Percentiles rank a stretch among this genome's conserved stretches.
These are phyloP conservation scores for Escovopsis weberi DNA, from an alignment of 2,329 filamentous ascomycete genomes.

Conservation along the genomic window DNA sequence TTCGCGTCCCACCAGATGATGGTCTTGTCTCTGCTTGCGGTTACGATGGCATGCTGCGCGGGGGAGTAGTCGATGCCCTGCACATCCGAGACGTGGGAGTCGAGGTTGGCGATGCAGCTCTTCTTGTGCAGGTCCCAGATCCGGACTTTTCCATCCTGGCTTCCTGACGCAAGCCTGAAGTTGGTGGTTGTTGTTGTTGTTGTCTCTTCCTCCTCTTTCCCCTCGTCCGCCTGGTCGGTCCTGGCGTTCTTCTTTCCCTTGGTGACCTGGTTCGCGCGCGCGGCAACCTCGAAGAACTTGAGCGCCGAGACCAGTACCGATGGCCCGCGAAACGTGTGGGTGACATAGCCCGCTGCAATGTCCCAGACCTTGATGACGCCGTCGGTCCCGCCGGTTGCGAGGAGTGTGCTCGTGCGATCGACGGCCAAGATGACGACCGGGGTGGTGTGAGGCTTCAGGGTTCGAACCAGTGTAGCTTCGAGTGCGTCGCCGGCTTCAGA, in stretches of 20 bases:
- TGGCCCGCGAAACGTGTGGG: slow-evolving; percentile 89
- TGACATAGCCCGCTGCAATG: slow-evolving; percentile 75
- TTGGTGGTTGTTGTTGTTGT: slow-evolving; percentile 19
- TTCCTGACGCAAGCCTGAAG: slow-evolving; percentile 77
- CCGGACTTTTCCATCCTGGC: slow-evolving; percentile 83
- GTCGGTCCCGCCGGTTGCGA: slow-evolving; percentile 87
- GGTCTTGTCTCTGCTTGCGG: slow-evolving; percentile 83
- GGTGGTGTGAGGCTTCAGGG: slow-evolving; percentile 77
- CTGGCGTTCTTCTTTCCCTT: slow-evolving; percentile 22
- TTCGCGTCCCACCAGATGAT: slow-evolving; percentile 79
- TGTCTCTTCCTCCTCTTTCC: slow-evolving; percentile 24
- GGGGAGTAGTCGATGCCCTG: slow-evolving; percentile 70
- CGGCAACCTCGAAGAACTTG: slow-evolving; percentile 71
- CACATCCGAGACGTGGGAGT: slow-evolving; percentile 94
- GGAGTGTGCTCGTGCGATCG: slow-evolving; percentile 73
- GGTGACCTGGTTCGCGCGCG: slow-evolving; percentile 18
- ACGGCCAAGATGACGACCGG: slow-evolving; percentile 78
- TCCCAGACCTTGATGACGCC: slow-evolving; percentile 96
- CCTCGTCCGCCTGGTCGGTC: slow-evolving; percentile 23
- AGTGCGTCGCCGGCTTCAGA: slow-evolving; percentile 43
- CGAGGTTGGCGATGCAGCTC: slow-evolving; percentile 59
- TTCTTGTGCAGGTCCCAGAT: slow-evolving; percentile 87
- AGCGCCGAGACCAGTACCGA: slow-evolving; percentile 83
- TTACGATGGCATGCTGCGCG: slow-evolving; percentile 61
- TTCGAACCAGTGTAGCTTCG: slow-evolving; percentile 55